Conservation (phyloP, 495 filamentous ascomycete genomes). For the Penicillium silybi region DNA sequence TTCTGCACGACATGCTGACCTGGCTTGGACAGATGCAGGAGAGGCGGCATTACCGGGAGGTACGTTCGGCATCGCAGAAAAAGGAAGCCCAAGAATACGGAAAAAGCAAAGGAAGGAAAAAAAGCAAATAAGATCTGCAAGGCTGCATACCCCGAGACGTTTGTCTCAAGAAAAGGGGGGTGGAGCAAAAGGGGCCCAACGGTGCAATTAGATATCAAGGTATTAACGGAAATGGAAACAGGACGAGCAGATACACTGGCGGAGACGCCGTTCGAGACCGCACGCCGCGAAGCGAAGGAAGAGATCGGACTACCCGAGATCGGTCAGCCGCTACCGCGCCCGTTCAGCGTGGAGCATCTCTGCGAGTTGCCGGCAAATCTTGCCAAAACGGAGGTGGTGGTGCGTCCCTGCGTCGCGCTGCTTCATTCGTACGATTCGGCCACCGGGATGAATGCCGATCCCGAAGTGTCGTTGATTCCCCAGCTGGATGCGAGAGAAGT, state of each 20-base stretch:
- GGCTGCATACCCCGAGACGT: neutral
- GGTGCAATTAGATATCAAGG: too few relatives aligned
- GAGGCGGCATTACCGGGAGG: constrained; percentile 88
- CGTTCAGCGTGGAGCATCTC: constrained; percentile 78
- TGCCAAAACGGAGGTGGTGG: constrained; percentile 74
- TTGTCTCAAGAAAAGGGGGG: neutral
- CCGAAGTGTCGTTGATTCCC: constrained; percentile 71
- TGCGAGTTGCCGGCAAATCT: constrained; percentile 77
- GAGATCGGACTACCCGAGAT: constrained; percentile 82
- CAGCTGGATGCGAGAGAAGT: constrained; percentile 80
- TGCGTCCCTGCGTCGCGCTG: constrained; percentile 82
- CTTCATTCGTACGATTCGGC: constrained; percentile 56
- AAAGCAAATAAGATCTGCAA: neutral
- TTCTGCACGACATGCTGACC: constrained; percentile 22
- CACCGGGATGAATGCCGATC: constrained; percentile 39
- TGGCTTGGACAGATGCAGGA: constrained; percentile 48
- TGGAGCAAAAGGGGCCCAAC: neutral
- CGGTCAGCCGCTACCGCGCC: constrained; percentile 55
- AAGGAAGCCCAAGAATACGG: neutral
- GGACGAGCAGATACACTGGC: constrained; percentile 46
- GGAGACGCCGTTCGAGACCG: constrained; percentile 65
- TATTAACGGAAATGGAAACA: constrained; percentile 8
- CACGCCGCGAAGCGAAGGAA: constrained; percentile 82
- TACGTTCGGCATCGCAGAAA: constrained; percentile 33
- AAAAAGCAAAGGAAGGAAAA: neutral